A percentile compares a stretch with the other conserved stretches of the same genome.
Evolutionary conservation across 2,329 filamentous ascomycete species (phyloP).

Genomic region (Huntiella abstrusa): DNA sequence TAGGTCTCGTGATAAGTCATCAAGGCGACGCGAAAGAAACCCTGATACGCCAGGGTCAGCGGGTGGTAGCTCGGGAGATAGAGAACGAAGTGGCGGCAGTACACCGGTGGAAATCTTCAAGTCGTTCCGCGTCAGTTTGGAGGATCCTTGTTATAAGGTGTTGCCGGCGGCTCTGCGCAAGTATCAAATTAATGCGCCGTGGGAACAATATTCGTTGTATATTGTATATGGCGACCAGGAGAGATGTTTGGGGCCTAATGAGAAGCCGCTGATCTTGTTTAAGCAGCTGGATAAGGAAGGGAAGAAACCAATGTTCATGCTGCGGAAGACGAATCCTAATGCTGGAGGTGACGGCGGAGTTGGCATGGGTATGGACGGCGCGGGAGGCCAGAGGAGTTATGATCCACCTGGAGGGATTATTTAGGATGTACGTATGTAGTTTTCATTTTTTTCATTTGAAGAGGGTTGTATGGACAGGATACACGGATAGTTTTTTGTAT

Average conservation of each 20-base stretch:
- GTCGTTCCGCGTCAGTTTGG: constrained; percentile 92
- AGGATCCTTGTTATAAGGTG: constrained; percentile 95
- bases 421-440: constrained; percentile 16
- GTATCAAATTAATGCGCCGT: constrained; percentile 95
- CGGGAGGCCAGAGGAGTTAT: constrained; percentile 29
- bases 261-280: constrained; percentile 88
- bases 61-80: not conserved
- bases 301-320: constrained; percentile 98
- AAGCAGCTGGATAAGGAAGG: constrained; percentile 95
- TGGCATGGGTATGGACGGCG: constrained; percentile 31
- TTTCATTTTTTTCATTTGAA: not conserved
- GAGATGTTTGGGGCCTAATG: constrained; percentile 74
- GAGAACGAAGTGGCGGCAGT: constrained; percentile 19
- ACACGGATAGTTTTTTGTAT: no score
- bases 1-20: constrained; percentile 22
- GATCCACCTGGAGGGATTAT: constrained; percentile 44
- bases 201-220: constrained; percentile 92
- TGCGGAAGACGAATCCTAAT: constrained; percentile 47
- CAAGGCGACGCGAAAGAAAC: constrained; percentile 41
- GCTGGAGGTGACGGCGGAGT: constrained; percentile 25
- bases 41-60: constrained; percentile 36
- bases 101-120: constrained; percentile 90
- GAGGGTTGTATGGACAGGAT: no score
- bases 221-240: constrained; percentile 99
- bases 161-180: constrained; percentile 89